These are phyloP conservation scores for Rhizophagus sp. DNA, from an alignment of 192 early-diverging fungal species.

Conservation along the genomic window DNA sequence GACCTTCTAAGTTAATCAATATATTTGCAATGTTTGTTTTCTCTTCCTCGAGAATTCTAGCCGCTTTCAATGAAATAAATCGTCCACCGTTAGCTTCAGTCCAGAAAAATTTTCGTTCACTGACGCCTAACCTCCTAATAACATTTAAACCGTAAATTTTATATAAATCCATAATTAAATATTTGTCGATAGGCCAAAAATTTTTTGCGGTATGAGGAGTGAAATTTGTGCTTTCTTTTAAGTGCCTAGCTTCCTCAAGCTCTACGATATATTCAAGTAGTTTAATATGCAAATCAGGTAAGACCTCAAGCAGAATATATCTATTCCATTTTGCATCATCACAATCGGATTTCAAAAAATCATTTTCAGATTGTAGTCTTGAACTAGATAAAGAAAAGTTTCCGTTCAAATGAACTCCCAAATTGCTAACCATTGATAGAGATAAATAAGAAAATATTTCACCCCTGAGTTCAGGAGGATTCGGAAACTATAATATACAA, in stretches of 20 bases:
- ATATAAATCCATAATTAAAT: no score
- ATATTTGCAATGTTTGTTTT: not conserved
- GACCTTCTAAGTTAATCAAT: not conserved
- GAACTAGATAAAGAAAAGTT: constrained; percentile 17
- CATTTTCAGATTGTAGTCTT: constrained; percentile 1
- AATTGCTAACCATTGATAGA: no score
- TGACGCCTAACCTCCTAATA: no score
- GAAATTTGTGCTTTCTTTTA: no score
- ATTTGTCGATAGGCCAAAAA: no score
- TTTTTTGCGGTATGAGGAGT: no score
- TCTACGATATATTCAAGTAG: not conserved
- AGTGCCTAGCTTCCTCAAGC: not conserved
- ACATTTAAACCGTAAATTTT: no score
- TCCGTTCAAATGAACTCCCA: no score
- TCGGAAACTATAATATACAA: not conserved
- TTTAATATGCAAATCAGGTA: not conserved
- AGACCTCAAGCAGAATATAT: not conserved
- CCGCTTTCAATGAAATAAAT: not conserved
- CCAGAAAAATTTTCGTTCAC: no score
- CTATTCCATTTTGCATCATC: not conserved
- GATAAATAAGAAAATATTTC: constrained; percentile 38
- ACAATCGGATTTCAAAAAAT: not conserved
- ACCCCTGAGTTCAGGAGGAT: constrained; percentile 5
- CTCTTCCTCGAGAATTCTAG: not conserved
- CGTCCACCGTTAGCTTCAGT: no score